Percentiles rank a stretch among this genome's conserved stretches.
These are phyloP conservation scores for Pontederia crassipes DNA, from an alignment of 176 grass and related monocot species.

Conservation along the genomic window DNA sequence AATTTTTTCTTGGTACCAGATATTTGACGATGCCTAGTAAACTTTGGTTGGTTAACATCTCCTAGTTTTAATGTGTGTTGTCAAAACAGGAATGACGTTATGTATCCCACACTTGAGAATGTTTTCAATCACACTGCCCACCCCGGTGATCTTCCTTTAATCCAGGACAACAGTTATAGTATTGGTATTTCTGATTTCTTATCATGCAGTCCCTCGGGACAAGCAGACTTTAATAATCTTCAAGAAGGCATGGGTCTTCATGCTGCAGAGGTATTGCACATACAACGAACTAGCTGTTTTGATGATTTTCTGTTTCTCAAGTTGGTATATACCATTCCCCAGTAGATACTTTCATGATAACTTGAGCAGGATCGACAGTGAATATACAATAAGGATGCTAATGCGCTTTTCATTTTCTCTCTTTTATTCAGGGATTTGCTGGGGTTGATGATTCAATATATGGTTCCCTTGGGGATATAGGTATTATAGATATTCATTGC, in stretches of 20 bases:
- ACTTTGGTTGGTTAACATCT: background rate
- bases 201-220: constrained; percentile 49
- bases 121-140: constrained; percentile 34
- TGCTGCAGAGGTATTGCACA: constrained; percentile 10
- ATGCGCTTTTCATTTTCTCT: background rate
- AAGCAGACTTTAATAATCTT: constrained; percentile 40
- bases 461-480: constrained; percentile 29
- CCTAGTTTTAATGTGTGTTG: constrained; percentile 8
- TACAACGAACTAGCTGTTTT: too few species aligned
- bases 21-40: background rate
- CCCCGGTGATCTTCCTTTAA: constrained; percentile 47
- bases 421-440: constrained; percentile 21
- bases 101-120: constrained; percentile 53
- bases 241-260: constrained; percentile 45
- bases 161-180: constrained; percentile 63
- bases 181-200: constrained; percentile 72
- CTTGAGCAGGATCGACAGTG: too few species aligned
- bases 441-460: constrained; percentile 28
- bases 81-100: constrained; percentile 32
- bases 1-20: background rate
- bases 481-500: constrained; percentile 12
- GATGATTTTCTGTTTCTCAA: too few species aligned
- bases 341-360: too few species aligned
- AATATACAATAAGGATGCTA: too few species aligned
- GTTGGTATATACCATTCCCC: too few species aligned